Evolutionary conservation across 2,329 filamentous ascomycete species (phyloP).

Genomic region (Ophiostoma ulmi): DNA sequence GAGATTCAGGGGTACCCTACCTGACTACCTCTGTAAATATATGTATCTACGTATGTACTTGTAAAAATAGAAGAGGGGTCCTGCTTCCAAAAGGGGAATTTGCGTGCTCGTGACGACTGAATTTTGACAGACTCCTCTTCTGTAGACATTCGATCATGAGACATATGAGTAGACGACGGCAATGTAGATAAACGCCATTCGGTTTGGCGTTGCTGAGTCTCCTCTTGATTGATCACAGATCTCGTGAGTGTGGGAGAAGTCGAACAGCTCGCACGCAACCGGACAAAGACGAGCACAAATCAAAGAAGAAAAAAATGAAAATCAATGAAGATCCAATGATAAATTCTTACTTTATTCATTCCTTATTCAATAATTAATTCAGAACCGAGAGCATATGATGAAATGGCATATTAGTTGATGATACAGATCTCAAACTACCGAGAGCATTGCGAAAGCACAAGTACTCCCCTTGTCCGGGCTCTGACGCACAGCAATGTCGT

Average conservation of each 20-base stretch:
- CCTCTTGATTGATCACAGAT: background rate
- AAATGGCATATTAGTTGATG: too few species aligned
- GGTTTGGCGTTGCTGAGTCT: background rate
- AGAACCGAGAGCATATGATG: too few species aligned
- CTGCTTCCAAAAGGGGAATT: background rate
- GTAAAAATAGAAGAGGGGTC: background rate
- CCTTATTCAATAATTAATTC: too few species aligned
- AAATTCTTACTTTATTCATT: background rate
- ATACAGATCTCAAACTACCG: too few species aligned
- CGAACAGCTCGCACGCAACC: background rate
- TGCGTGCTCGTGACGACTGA: conserved; percentile 12
- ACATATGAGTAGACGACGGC: background rate
- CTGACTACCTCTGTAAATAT: background rate
- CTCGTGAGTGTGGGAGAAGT: background rate
- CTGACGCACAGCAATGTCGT: conserved; percentile 11
- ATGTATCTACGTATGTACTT: background rate
- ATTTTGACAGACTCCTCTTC: conserved; percentile 10
- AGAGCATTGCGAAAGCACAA: background rate
- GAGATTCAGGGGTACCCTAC: conserved; percentile 2
- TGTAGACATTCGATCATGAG: background rate
- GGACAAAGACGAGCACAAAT: background rate
- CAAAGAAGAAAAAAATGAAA: background rate
- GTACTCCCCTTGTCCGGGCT: background rate
- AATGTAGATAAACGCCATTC: background rate
- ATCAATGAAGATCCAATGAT: background rate